A percentile compares a stretch with the other conserved stretches of the same genome.
phyloP scores from a whole-genome alignment of 768 basidiomycete species.

The Hebeloma cylindrosporum region DNA sequence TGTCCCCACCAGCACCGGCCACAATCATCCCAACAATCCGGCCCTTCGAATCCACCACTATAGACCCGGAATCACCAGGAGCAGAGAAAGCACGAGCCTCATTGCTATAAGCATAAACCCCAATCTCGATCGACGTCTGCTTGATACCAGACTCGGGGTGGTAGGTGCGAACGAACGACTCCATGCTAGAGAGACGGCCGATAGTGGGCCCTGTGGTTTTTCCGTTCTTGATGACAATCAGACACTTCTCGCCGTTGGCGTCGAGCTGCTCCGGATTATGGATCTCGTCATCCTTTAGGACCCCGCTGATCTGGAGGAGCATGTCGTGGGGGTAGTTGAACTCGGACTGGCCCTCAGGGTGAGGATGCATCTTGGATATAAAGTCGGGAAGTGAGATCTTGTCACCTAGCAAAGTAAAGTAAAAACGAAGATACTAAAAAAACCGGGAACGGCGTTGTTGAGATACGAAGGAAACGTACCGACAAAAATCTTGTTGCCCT shows the following conservation, averaged over 20 bases:
- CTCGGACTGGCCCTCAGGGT: not conserved
- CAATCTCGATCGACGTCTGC: constrained; percentile 25
- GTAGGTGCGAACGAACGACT: constrained; percentile 27
- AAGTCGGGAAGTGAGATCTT: constrained; percentile 1
- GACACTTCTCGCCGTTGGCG: constrained; percentile 1
- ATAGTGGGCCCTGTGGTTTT: constrained; percentile 26
- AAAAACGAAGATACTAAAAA: too few species aligned
- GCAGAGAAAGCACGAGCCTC: constrained; percentile 27
- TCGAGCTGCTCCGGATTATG: constrained; percentile 3
- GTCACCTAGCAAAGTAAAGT: too few species aligned
- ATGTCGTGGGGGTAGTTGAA: constrained; percentile 6
- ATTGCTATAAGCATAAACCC: constrained; percentile 23
- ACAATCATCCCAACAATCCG: constrained; percentile 32
- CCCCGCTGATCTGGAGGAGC: constrained; percentile 2
- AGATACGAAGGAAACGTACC: constrained; percentile 27
- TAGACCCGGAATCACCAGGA: constrained; percentile 33
- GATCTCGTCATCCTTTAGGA: constrained; percentile 1
- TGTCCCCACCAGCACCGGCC: constrained; percentile 25
- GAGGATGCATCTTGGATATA: constrained; percentile 1
- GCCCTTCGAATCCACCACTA: constrained; percentile 26
- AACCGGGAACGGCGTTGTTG: too few species aligned
- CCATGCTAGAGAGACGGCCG: constrained; percentile 27
- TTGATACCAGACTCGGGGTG: constrained; percentile 7
- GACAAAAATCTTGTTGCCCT: constrained; percentile 30
- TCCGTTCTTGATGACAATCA: constrained; percentile 32